Evolutionary conservation across 345 rosid species (phyloP), one percentile per base, ranked within the genome.

Genomic region (Heritiera littoralis): DNA sequence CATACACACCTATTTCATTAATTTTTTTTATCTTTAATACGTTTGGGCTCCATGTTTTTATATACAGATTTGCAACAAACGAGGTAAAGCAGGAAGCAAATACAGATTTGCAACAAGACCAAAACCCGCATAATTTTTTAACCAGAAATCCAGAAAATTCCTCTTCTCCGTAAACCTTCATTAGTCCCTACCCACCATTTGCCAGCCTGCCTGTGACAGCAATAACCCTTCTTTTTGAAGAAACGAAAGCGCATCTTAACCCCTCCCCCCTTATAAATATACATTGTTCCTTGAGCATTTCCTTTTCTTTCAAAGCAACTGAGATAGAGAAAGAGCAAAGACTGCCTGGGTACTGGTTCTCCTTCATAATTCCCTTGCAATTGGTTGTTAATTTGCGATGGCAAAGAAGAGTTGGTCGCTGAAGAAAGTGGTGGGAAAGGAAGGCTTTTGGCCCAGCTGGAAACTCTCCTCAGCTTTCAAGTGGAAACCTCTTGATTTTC

Each of bases 401-500:
- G 75, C 79, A 45, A 83, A 23, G 84, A 64, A 45, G 70, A 66
- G 3, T 23, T 60, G 61, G 66, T 55, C 55, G 6, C 20, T 64
- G 77, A 81, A 74, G 86, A 83, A 79, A 81, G 14, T 8, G 28
- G 55, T 81, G 79, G 48, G 75, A 45, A 78, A 66, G 64, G 81
- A 74, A 79, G 77, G 69, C 56, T 40, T 41, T 15, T 68, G 75
- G 75, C 67, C 49, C 3, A 35, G 38, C 3, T 79, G 76, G 86
- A 86, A 79, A 66, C 12, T 68, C 51, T 43, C 80, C 2, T 38
- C 56, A 30, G 70, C 64, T 14, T 76, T 78, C 58, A 80, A 76
- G 68, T 81, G 83, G 74, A 82, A 86, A 15, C 72, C 66, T n/a
- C 28, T 75, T 54, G 58, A 83, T 65, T 75, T 80, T 11, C 86